Evolutionary conservation across 345 rosid genomes (phyloP).

Genomic region (Ceriops zippeliana): DNA sequence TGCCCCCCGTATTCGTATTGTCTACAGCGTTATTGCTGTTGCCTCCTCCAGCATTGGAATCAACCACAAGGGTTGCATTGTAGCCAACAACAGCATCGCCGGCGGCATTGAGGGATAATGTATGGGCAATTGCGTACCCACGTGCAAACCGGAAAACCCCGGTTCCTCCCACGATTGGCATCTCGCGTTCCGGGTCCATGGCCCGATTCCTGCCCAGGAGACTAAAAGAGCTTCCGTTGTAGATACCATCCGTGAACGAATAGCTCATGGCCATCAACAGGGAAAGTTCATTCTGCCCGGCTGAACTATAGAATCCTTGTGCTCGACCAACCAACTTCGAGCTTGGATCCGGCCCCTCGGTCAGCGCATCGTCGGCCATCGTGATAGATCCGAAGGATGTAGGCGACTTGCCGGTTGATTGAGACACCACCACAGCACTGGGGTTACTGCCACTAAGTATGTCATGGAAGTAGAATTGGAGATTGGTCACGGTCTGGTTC

Average conservation of each 20-base stretch:
- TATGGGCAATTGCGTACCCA: constrained; percentile 11
- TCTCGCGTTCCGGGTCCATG: neutral
- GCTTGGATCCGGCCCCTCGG: constrained; percentile 8
- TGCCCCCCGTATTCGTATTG: neutral
- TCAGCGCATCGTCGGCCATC: constrained; percentile 8
- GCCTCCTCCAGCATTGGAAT: neutral
- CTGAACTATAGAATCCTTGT: constrained; percentile 15
- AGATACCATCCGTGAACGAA: constrained; percentile 6
- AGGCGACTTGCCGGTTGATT: neutral
- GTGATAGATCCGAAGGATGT: neutral
- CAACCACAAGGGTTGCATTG: constrained; percentile 3
- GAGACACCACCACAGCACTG: neutral
- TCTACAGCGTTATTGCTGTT: neutral
- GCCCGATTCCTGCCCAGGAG: constrained; percentile 14
- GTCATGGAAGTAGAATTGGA: constrained; percentile 19
- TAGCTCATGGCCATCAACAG: constrained; percentile 10
- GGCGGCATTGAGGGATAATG: neutral
- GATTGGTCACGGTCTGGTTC: neutral
- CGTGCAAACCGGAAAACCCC: constrained; percentile 9
- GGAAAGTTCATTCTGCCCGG: neutral
- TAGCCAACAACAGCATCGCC: constrained; percentile 8
- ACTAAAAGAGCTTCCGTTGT: constrained; percentile 15
- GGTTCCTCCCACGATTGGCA: constrained; percentile 6
- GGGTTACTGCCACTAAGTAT: neutral
- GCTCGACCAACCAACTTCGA: constrained; percentile 18